Evolutionary conservation across 495 filamentous ascomycete genomes (phyloP).

Genomic region (Cercophora scortea): DNA sequence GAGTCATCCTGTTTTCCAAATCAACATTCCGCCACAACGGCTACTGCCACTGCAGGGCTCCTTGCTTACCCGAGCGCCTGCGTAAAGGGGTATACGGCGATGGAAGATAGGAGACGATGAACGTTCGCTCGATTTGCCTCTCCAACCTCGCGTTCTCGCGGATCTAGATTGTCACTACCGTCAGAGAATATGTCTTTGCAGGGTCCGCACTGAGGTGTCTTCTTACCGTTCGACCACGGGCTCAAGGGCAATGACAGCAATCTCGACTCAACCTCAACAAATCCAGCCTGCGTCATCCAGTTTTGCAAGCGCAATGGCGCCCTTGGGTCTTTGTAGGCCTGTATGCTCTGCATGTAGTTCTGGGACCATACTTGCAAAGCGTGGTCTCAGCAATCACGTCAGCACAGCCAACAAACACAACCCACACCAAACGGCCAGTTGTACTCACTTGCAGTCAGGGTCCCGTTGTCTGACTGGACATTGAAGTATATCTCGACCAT

Average conservation of each 20-base stretch:
- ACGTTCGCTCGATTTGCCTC: slow-evolving; percentile 53
- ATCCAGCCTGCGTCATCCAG: slow-evolving; percentile 60
- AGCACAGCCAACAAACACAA: background rate
- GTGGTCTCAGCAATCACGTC: slow-evolving; percentile 37
- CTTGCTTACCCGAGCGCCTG: slow-evolving; percentile 31
- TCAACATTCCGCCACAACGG: slow-evolving; percentile 21
- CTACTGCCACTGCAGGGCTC: slow-evolving; percentile 8
- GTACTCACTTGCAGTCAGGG: slow-evolving; percentile 52
- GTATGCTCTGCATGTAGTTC: slow-evolving; percentile 56
- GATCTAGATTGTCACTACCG: slow-evolving; percentile 36
- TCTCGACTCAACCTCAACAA: slow-evolving; percentile 60
- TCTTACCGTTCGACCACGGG: slow-evolving; percentile 64
- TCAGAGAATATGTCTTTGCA: no score
- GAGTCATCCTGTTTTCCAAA: slow-evolving; percentile 46
- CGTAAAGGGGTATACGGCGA: slow-evolving; percentile 56
- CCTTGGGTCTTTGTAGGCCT: slow-evolving; percentile 63
- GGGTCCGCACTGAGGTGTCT: no score
- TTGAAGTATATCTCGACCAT: slow-evolving; percentile 85
- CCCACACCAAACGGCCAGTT: background rate
- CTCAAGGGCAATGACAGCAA: slow-evolving; percentile 68
- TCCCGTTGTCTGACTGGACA: slow-evolving; percentile 85
- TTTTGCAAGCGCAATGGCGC: slow-evolving; percentile 54
- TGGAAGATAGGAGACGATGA: slow-evolving; percentile 49
- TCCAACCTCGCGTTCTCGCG: slow-evolving; percentile 56
- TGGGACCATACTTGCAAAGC: slow-evolving; percentile 69